phyloP scores from a whole-genome alignment of 192 early-diverging fungal genomes.

The Backusella liffmaniae region DNA sequence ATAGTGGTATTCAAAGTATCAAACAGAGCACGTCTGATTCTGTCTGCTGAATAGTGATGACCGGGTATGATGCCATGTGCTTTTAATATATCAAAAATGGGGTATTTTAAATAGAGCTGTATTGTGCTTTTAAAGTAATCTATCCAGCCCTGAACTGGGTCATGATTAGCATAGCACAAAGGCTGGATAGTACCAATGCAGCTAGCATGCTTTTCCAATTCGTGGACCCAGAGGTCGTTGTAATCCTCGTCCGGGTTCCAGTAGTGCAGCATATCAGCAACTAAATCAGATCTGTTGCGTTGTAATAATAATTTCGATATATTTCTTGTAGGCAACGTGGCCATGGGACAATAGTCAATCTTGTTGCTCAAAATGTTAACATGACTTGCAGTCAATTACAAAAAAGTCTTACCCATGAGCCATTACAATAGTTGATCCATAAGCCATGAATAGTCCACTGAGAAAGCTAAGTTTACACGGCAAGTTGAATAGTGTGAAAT shows the following conservation, averaged over 20 bases:
- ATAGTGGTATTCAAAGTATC: background rate
- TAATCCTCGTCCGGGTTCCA: background rate
- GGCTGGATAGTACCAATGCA: background rate
- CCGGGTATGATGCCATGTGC: background rate
- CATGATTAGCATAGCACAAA: background rate
- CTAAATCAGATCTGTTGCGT: background rate
- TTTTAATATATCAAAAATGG: background rate
- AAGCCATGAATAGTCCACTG: background rate
- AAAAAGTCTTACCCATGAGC: background rate
- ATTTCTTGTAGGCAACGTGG: background rate
- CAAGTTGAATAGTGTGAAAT: too few species aligned
- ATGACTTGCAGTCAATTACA: background rate
- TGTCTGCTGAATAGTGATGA: background rate
- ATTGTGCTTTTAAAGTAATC: background rate
- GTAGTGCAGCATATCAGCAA: background rate
- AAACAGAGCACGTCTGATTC: background rate
- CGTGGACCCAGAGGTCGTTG: background rate
- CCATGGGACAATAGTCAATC: background rate
- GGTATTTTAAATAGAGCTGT: background rate
- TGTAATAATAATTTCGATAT: background rate
- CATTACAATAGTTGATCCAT: constrained; percentile 7
- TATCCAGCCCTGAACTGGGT: background rate
- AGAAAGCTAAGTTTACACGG: background rate
- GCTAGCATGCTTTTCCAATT: background rate
- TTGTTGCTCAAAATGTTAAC: background rate